phyloP scores from a whole-genome alignment of 441 rosid genomes.

The Gossypium davidsonii region DNA sequence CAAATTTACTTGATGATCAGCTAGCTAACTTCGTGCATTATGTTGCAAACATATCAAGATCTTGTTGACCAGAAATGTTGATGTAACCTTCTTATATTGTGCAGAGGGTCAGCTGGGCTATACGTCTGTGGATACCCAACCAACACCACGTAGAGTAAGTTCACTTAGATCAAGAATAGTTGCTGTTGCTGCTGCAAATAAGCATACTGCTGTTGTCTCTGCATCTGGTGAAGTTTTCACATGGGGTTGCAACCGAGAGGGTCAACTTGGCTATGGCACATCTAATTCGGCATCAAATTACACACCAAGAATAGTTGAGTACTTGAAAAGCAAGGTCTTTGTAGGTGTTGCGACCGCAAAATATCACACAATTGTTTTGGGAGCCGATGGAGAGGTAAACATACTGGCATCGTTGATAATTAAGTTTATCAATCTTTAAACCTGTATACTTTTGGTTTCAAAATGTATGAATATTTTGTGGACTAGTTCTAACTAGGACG shows the following conservation, averaged over 20 bases:
- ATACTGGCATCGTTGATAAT: not conserved
- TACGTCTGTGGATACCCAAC: slow-evolving; percentile 89
- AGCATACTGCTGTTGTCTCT: slow-evolving; percentile 90
- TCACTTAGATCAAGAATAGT: slow-evolving; percentile 64
- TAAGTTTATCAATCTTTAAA: not conserved
- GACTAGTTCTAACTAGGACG: not conserved
- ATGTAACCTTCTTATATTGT: slow-evolving; percentile 25
- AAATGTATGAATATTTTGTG: slow-evolving; percentile 1
- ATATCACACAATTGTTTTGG: slow-evolving; percentile 80
- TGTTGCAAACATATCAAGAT: slow-evolving; percentile 12
- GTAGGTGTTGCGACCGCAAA: slow-evolving; percentile 69
- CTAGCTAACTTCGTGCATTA: slow-evolving; percentile 3
- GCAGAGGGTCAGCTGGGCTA: slow-evolving; percentile 99
- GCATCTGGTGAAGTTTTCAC: slow-evolving; percentile 94
- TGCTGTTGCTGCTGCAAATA: slow-evolving; percentile 96
- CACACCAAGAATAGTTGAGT: slow-evolving; percentile 87
- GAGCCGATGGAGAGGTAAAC: slow-evolving; percentile 86
- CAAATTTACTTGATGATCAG: not conserved
- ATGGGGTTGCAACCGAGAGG: slow-evolving; percentile 97
- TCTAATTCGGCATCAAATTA: slow-evolving; percentile 96
- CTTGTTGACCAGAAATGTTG: slow-evolving; percentile 4
- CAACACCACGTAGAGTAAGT: slow-evolving; percentile 92
- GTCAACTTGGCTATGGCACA: slow-evolving; percentile 99
- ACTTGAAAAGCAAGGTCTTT: slow-evolving; percentile 74
- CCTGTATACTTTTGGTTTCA: not conserved